phyloP scores from a whole-genome alignment of 345 rosid genomes.

The Turnera subulata region DNA sequence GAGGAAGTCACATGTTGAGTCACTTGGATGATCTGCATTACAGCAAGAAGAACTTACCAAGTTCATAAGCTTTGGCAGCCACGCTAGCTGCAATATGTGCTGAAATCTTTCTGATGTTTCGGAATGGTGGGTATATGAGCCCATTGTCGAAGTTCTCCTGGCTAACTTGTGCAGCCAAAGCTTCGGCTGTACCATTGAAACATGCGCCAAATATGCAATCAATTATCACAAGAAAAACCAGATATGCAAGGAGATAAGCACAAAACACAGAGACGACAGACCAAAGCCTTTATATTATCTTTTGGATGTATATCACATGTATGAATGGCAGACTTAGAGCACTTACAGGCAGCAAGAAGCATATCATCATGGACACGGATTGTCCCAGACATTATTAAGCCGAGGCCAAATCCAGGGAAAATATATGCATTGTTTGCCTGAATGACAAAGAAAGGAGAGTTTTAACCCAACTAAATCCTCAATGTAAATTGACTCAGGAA shows the following conservation, averaged over 20 bases:
- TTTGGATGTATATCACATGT: neutral
- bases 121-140: constrained; percentile 80
- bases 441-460: constrained; percentile 1
- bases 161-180: constrained; percentile 72
- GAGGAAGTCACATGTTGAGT: no score
- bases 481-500: neutral
- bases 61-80: constrained; percentile 90
- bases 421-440: constrained; percentile 98
- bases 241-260: neutral
- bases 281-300: no score
- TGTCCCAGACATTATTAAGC: constrained; percentile 89
- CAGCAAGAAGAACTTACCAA: constrained; percentile 44
- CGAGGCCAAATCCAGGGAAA: constrained; percentile 95
- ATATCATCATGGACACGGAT: constrained; percentile 93
- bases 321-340: neutral
- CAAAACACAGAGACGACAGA: no score
- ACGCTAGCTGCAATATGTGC: constrained; percentile 88
- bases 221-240: neutral
- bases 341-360: constrained; percentile 90
- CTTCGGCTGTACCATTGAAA: constrained; percentile 57
- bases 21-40: neutral
- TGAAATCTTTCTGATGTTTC: constrained; percentile 83
- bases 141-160: constrained; percentile 82
- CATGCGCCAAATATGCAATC: constrained; percentile 2
- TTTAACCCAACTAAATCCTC: constrained; percentile 12